A percentile compares a stretch with the other conserved stretches of the same genome.
Conservation (phyloP, 2,329 filamentous ascomycete species). For the Paraphoma sp. region DNA sequence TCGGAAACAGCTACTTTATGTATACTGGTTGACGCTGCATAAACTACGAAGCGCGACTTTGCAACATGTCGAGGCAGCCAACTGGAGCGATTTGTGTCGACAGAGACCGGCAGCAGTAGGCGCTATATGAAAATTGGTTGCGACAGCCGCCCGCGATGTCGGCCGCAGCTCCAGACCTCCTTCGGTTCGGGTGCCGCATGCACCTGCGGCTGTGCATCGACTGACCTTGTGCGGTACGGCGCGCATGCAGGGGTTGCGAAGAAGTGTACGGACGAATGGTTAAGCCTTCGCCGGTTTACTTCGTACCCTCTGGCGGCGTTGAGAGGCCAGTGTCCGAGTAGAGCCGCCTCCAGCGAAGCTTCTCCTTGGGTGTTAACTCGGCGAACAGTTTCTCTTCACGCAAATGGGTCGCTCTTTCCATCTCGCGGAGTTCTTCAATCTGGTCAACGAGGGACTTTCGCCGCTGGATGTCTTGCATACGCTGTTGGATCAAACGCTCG, state of each 20-base stretch:
- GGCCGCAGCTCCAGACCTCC: background rate
- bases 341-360: background rate
- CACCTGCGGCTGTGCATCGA: background rate
- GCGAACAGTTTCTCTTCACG: background rate
- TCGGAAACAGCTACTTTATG: constrained; percentile 1
- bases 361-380: background rate
- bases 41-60: background rate
- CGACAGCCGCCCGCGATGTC: background rate
- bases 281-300: background rate
- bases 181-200: background rate
- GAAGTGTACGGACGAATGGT: background rate
- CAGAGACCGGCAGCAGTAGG: too few relatives aligned
- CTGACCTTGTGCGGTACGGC: background rate
- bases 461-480: background rate
- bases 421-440: background rate
- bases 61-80: background rate
- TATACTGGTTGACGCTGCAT: background rate
- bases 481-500: too few relatives aligned
- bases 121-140: too few relatives aligned
- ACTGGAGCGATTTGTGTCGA: too few relatives aligned
- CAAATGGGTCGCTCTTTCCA: background rate
- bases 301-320: background rate
- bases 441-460: background rate
- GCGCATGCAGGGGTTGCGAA: background rate
- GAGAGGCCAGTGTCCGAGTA: background rate